Base-by-base conservation (phyloP, 1,284 basidiomycete genomes). In the Ustilago loliicola region DNA sequence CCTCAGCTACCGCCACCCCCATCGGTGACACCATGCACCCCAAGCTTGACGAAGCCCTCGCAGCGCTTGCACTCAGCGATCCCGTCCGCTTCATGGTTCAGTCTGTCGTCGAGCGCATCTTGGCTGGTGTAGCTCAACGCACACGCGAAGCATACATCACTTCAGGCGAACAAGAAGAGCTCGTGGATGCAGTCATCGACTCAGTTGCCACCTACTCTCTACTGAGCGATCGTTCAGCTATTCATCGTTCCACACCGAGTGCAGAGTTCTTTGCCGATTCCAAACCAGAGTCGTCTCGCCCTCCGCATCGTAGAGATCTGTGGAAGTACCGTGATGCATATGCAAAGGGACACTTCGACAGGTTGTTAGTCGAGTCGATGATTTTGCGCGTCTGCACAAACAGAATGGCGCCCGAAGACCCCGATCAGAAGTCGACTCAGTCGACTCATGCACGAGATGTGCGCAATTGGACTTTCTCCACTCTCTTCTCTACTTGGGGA, bases 71-170 rank as follows among this genome's bases (percentile, higher is more conserved):
- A 0, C 53, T 72, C 38, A 68, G 64, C 27, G 79, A 83, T 56
- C 82, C 82, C 0, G 82, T 83, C 11, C 69, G 80, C 3, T 71
- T 68, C 60, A 70, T 83, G 66, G 81, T 83, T 19, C 53, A 72
- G 29, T 61, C 63, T 32, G 72, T 80, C 9, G 57, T 80, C 40
- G 61, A 76, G 10, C 69, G 74, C 8, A 77, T 77, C n/a, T 51
- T 73, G 7, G 59, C 71, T 23, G 69, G 68, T 13, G 61, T 73
- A 3, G 51, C 67, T 6, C 36, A 53, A n/a, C 40, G 48, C 29
- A 69, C 51, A 3, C 38, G 66, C 0, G 74, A 68, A 34, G 62
- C 60, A 1, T 77, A 76, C 51, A 66, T 83, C 0, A 60, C 81
- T 1, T 74, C 72, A 3, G 75, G 68, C 7, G 80, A 83, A 45